These are phyloP conservation scores for Ophiostoma populinum DNA, from an alignment of 2,329 filamentous ascomycete genomes.

Conservation along the genomic window DNA sequence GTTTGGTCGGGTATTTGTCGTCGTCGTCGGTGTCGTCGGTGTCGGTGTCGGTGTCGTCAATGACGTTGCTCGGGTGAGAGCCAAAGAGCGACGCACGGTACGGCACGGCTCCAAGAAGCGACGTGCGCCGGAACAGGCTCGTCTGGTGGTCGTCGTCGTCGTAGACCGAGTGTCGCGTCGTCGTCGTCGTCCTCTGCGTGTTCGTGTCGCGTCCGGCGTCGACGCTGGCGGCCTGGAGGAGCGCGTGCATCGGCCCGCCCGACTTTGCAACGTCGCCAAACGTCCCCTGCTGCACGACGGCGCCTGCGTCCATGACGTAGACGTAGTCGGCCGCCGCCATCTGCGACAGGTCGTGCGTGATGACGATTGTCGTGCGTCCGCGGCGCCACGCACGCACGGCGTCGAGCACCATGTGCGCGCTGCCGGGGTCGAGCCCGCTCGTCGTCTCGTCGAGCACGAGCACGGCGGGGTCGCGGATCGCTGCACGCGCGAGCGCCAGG, in stretches of 20 bases:
- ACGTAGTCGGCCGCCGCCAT: conserved; percentile 59
- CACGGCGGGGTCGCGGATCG: conserved; percentile 59
- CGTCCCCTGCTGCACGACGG: conserved; percentile 51
- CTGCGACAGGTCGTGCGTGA: conserved; percentile 75
- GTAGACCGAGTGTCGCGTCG: too few relatives aligned
- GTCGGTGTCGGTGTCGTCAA: neutral
- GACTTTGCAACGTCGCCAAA: conserved; percentile 16
- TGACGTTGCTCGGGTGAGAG: too few relatives aligned
- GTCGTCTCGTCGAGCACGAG: conserved; percentile 81
- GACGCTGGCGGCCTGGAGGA: conserved; percentile 2
- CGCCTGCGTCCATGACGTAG: conserved; percentile 58
- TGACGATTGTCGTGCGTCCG: conserved; percentile 76
- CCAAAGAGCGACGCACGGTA: too few relatives aligned
- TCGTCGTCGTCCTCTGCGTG: neutral
- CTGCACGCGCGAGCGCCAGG: conserved; percentile 62
- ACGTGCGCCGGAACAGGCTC: too few relatives aligned
- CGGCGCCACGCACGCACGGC: conserved; percentile 60
- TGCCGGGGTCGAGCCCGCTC: conserved; percentile 66
- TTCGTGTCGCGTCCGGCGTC: neutral
- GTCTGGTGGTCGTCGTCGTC: too few relatives aligned
- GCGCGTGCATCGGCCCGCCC: conserved; percentile 3
- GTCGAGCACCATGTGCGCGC: conserved; percentile 50
- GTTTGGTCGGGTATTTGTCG: too few relatives aligned
- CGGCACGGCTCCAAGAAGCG: too few relatives aligned
- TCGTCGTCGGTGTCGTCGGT: neutral